These are phyloP conservation scores for Beauveria pseudobassiana DNA, from an alignment of 2,329 filamentous ascomycete genomes.

Conservation along the genomic window DNA sequence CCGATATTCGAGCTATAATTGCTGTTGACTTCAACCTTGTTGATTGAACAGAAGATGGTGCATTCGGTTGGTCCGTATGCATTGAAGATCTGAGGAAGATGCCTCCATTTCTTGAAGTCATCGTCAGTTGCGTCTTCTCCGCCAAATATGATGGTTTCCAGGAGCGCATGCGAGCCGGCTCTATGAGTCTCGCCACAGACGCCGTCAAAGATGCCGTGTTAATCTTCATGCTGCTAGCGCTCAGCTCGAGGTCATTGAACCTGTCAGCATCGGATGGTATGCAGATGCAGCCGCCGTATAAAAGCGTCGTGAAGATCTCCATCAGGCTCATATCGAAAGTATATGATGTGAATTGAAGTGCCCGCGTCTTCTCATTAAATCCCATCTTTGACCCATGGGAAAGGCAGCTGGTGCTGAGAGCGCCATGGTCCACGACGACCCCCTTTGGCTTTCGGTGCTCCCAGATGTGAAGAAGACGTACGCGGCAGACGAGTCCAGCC, in stretches of 20 bases:
- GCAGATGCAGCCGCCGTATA: slow-evolving; percentile 46
- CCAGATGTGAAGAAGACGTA: slow-evolving; percentile 24
- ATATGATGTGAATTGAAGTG: slow-evolving; percentile 44
- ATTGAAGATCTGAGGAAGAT: slow-evolving; percentile 26
- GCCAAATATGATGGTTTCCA: slow-evolving; percentile 4
- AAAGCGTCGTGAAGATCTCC: slow-evolving; percentile 39
- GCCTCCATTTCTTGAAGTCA: slow-evolving; percentile 13
- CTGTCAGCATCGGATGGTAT: slow-evolving; percentile 40
- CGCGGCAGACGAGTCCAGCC: slow-evolving; percentile 10
- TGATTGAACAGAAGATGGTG: slow-evolving; percentile 20
- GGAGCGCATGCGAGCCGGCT: background rate
- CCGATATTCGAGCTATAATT: slow-evolving; percentile 1
- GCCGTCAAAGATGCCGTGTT: slow-evolving; percentile 41
- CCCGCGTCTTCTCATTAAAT: slow-evolving; percentile 39
- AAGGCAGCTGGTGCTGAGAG: slow-evolving; percentile 43
- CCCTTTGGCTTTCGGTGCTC: slow-evolving; percentile 22
- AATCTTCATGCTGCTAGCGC: slow-evolving; percentile 38
- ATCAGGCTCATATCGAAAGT: slow-evolving; percentile 40
- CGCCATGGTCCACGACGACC: slow-evolving; percentile 34
- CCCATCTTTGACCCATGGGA: slow-evolving; percentile 39
- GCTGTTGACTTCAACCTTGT: background rate
- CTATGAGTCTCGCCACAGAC: background rate
- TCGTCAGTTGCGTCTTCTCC: slow-evolving; percentile 16
- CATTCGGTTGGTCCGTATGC: slow-evolving; percentile 35
- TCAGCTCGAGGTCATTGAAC: slow-evolving; percentile 36